These are phyloP conservation scores for Prunus kanzakura DNA, from an alignment of 306 rosid species.

Conservation along the genomic window DNA sequence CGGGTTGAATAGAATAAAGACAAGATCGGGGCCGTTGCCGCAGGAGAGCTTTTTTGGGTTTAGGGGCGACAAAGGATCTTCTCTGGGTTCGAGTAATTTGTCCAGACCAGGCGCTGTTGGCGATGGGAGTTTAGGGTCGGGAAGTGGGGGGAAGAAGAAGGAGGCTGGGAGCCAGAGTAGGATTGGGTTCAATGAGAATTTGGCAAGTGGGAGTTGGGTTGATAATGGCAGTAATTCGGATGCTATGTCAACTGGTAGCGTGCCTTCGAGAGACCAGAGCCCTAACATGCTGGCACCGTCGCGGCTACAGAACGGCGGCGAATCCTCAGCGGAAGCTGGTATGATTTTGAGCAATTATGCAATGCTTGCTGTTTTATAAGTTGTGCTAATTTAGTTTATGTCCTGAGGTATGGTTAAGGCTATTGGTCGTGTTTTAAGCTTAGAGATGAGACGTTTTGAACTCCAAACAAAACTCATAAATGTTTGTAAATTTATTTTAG, in stretches of 20 bases:
- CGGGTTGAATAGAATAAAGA: slow-evolving; percentile 85
- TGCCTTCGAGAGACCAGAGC: slow-evolving; percentile 59
- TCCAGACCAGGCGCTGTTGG: slow-evolving; percentile 42
- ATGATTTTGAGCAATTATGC: background rate
- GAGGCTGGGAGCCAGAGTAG: slow-evolving; percentile 36
- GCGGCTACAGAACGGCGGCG: slow-evolving; percentile 65
- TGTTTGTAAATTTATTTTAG: background rate
- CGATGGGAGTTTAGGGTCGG: slow-evolving; percentile 22
- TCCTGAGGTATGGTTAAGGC: background rate
- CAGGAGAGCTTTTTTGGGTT: slow-evolving; percentile 96
- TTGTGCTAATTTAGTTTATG: background rate
- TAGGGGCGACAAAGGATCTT: slow-evolving; percentile 57
- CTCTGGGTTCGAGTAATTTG: slow-evolving; percentile 62
- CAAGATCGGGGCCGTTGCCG: slow-evolving; percentile 97
- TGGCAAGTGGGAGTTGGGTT: slow-evolving; percentile 33
- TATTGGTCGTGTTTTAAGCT: background rate
- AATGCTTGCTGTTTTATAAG: background rate
- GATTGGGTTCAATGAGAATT: slow-evolving; percentile 51
- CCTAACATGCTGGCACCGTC: slow-evolving; percentile 56
- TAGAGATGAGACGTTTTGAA: background rate
- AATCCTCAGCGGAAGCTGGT: slow-evolving; percentile 73
- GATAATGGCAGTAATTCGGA: slow-evolving; percentile 61
- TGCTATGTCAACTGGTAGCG: slow-evolving; percentile 51
- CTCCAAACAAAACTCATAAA: background rate
- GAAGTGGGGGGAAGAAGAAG: slow-evolving; percentile 53